Conservation (phyloP, 2,329 filamentous ascomycete species). For the Ceratocystis cubensis region DNA sequence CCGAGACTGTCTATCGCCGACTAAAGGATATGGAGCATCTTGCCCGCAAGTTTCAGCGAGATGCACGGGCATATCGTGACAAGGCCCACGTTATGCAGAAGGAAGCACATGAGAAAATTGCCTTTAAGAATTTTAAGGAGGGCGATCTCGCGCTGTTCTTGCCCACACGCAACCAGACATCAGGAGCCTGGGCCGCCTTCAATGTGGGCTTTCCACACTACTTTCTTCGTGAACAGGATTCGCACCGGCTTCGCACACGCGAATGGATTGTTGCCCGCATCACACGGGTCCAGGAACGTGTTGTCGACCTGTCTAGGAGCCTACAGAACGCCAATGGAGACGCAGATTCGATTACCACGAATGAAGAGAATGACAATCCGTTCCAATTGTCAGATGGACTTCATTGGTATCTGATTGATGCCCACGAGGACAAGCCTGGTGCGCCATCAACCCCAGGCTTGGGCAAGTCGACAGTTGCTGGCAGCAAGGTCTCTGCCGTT, state of each 20-base stretch:
- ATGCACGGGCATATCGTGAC: slow-evolving; percentile 75
- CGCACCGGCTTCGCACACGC: slow-evolving; percentile 66
- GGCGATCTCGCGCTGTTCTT: slow-evolving; percentile 89
- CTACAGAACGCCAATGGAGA: slow-evolving; percentile 39
- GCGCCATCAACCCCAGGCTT: slow-evolving; percentile 87
- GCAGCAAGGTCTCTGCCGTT: slow-evolving; percentile 73
- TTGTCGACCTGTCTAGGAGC: slow-evolving; percentile 81
- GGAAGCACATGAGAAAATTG: slow-evolving; percentile 90
- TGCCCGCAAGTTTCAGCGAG: slow-evolving; percentile 84
- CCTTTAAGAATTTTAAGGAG: slow-evolving; percentile 90
- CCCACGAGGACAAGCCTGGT: slow-evolving; percentile 79
- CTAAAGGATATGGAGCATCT: slow-evolving; percentile 89
- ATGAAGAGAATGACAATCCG: slow-evolving; percentile 83
- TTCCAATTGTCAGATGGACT: slow-evolving; percentile 92
- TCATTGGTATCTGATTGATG: slow-evolving; percentile 92
- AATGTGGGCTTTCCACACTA: slow-evolving; percentile 96
- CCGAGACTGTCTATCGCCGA: slow-evolving; percentile 74
- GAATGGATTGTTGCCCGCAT: slow-evolving; percentile 98
- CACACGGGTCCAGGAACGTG: slow-evolving; percentile 75
- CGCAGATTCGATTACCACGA: slow-evolving; percentile 37
- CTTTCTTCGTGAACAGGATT: slow-evolving; percentile 86
- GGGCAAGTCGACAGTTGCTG: slow-evolving; percentile 81
- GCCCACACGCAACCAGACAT: slow-evolving; percentile 85
- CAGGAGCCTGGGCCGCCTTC: slow-evolving; percentile 94
- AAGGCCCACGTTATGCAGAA: slow-evolving; percentile 68